phyloP scores from a whole-genome alignment of 176 grass and related monocot genomes.

The Dendrocalamus sinicus region DNA sequence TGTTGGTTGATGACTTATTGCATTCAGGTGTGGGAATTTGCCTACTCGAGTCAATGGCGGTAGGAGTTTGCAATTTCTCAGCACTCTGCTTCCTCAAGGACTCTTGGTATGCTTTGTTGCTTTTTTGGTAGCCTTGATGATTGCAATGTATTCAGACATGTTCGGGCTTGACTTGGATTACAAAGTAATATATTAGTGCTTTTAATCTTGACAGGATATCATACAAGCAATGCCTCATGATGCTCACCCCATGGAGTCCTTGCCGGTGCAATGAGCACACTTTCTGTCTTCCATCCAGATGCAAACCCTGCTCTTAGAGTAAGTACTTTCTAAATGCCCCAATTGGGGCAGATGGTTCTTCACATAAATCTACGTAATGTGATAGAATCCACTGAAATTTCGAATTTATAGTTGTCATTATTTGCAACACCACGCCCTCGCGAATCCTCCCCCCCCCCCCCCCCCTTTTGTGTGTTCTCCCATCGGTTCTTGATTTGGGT shows the following conservation, averaged over 20 bases:
- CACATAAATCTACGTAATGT: neutral
- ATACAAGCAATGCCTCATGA: slow-evolving; percentile 99
- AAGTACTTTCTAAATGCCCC: slow-evolving; percentile 36
- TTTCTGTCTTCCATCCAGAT: slow-evolving; percentile 99
- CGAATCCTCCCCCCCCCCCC: neutral
- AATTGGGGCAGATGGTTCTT: neutral
- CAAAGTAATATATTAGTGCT: neutral
- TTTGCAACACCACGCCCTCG: neutral
- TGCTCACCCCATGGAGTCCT: slow-evolving; percentile 97
- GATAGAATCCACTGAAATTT: neutral
- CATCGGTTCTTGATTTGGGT: slow-evolving; percentile 26
- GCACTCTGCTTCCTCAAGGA: slow-evolving; percentile 94
- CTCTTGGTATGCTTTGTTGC: slow-evolving; percentile 62
- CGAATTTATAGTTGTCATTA: neutral
- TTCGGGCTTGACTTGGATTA: neutral
- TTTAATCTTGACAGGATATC: slow-evolving; percentile 67
- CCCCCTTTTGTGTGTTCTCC: neutral
- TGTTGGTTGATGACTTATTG: slow-evolving; percentile 22
- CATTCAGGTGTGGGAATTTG: slow-evolving; percentile 73
- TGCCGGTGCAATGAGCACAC: slow-evolving; percentile 87
- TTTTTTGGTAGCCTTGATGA: neutral
- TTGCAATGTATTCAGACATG: neutral
- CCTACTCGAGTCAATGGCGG: slow-evolving; percentile 72
- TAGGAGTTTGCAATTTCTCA: slow-evolving; percentile 97
- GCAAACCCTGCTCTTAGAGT: slow-evolving; percentile 97